phyloP scores from a whole-genome alignment of 2,329 filamentous ascomycete species.

The Aspergillus niger region DNA sequence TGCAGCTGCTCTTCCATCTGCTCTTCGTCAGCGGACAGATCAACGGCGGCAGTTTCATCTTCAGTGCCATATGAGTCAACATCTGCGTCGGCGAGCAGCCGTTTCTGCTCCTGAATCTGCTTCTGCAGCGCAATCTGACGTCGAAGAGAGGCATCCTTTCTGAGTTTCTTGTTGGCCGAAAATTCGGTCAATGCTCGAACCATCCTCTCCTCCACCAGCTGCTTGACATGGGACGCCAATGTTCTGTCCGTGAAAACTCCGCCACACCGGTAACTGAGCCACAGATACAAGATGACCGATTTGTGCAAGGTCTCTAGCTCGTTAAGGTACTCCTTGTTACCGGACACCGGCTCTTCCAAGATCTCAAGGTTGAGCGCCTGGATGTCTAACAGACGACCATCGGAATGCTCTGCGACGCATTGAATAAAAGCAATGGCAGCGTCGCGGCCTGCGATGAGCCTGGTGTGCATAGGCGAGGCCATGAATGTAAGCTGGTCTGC shows the following conservation, averaged over 20 bases:
- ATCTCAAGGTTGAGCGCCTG: slow-evolving; percentile 69
- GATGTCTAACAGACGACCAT: slow-evolving; percentile 72
- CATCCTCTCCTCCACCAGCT: slow-evolving; percentile 75
- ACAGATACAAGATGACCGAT: slow-evolving; percentile 80
- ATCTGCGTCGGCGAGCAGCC: slow-evolving; percentile 27
- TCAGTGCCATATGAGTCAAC: slow-evolving; percentile 12
- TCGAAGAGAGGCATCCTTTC: slow-evolving; percentile 41
- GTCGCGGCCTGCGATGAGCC: slow-evolving; percentile 43
- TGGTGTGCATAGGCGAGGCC: slow-evolving; percentile 66
- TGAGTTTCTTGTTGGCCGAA: slow-evolving; percentile 47
- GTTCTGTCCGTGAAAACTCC: slow-evolving; percentile 75
- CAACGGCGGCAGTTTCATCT: slow-evolving; percentile 12
- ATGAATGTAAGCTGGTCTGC: slow-evolving; percentile 76
- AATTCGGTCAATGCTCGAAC: slow-evolving; percentile 63
- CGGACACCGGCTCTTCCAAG: slow-evolving; percentile 60
- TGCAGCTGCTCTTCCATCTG: slow-evolving; percentile 9
- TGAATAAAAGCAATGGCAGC: slow-evolving; percentile 67
- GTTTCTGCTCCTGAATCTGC: slow-evolving; percentile 33
- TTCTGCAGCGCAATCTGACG: slow-evolving; percentile 42
- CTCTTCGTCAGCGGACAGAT: slow-evolving; percentile 22
- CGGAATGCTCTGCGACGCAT: slow-evolving; percentile 67
- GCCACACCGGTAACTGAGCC: slow-evolving; percentile 86
- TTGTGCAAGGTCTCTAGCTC: slow-evolving; percentile 78
- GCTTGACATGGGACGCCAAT: slow-evolving; percentile 78
- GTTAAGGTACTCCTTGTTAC: slow-evolving; percentile 60